A percentile compares a stretch with the other conserved stretches of the same genome.
These are phyloP conservation scores for Suillus luteus DNA, from an alignment of 768 basidiomycete genomes.

Conservation along the genomic window DNA sequence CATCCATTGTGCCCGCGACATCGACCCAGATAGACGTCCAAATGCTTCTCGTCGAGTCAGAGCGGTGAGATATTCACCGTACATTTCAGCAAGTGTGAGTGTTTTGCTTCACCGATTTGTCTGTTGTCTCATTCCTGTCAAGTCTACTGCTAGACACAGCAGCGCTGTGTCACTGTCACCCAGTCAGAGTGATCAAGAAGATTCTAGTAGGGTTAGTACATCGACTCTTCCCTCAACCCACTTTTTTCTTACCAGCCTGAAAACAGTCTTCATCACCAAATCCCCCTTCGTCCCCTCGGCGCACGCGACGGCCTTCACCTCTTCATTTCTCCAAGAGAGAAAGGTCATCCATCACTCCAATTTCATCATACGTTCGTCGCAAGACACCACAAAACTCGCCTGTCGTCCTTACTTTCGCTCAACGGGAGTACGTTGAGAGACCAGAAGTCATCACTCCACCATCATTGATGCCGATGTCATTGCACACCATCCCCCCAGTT, in stretches of 20 bases:
- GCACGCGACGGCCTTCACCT: conserved; percentile 41
- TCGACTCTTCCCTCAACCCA: conserved; percentile 20
- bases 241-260: conserved; percentile 29
- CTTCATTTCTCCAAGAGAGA: conserved; percentile 55
- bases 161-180: conserved; percentile 43
- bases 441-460: conserved; percentile 29
- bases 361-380: conserved; percentile 78
- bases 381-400: conserved; percentile 78
- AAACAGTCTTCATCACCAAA: conserved; percentile 38
- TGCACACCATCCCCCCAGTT: conserved; percentile 62
- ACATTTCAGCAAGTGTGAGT: conserved; percentile 31
- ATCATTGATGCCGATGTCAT: conserved; percentile 46
- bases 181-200: conserved; percentile 29
- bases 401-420: conserved; percentile 63
- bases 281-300: conserved; percentile 43
- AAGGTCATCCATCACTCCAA: conserved; percentile 67
- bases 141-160: conserved; percentile 44
- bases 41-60: conserved; percentile 28
- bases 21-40: conserved; percentile 32
- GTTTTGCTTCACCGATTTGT: not conserved
- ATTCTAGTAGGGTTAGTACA: conserved; percentile 36
- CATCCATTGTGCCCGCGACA: conserved; percentile 36
- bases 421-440: conserved; percentile 30
- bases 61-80: conserved; percentile 33
- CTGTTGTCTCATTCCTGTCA: not conserved